Evolutionary conservation across 2,329 filamentous ascomycete genomes (phyloP), one percentile per base, ranked within the genome.

Genomic region (Truncatella angustata): DNA sequence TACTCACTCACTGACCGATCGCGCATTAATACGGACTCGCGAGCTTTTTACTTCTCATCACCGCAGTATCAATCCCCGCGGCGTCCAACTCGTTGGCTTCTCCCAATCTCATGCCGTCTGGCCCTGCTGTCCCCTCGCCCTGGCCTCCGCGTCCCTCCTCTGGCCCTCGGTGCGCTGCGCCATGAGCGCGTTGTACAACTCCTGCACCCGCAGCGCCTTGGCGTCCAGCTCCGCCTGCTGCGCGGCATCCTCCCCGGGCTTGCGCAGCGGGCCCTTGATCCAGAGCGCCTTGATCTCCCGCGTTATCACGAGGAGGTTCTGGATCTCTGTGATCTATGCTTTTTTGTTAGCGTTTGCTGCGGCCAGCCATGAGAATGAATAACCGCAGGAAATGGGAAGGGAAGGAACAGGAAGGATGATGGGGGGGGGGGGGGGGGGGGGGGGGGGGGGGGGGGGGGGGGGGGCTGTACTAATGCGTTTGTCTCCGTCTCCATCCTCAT

Each of bases 231-330:
- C 52, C 24, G 45, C 50, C 37, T 56, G 44, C 10, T 43, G 54
- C 26, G 26, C 46, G 48, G 73, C 70, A 34, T 72, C 72, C 46
- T 76, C 72, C 39, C 71, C 73, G 4, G 74, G 69, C 42, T 65
- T 68, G 51, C 70, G 69, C 21, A 80, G 64, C 1, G 76, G 71
- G 2, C 78, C 77, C 51, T 73, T 70, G 10, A 78, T 68, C 76
- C 76, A 79, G 21, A 80, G 66, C 50, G 75, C 71, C 56, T 78
- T 77, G 52, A 81, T 67, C 55, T 75, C 72, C 34, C 76, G 72
- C 16, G 70, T 78, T 11, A 81, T 65, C 24, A 66, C 61, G 4
- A 79, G 67, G 3, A 81, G 66, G 53, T 77, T 72, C 54, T 80
- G 66, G 26, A 71, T 57, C 7, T 71, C 70, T 53, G 69, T 64